A percentile compares a stretch with the other conserved stretches of the same genome.
Conservation (phyloP, 169 alveolate genomes). For the Plasmodium knowlesi region DNA sequence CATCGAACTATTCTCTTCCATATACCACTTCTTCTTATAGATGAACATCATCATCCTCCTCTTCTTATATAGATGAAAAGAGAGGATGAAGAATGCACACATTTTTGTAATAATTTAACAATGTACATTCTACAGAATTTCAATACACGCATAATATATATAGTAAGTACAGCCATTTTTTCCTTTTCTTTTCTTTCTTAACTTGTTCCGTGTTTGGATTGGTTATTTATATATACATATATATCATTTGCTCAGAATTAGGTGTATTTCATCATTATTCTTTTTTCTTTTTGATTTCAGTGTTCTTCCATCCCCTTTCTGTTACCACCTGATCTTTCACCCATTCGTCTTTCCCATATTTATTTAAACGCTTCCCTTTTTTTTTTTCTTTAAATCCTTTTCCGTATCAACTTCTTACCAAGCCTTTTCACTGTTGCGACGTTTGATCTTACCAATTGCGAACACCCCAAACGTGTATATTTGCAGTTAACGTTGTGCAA, state of each 20-base stretch:
- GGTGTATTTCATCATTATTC: conserved; percentile 7
- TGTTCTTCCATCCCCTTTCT: not conserved
- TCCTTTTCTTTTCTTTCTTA: not conserved
- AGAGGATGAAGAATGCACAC: no score
- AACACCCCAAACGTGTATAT: not conserved
- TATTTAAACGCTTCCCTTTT: not conserved
- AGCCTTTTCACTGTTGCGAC: not conserved
- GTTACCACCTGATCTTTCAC: not conserved
- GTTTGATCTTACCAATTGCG: not conserved
- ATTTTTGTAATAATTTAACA: no score
- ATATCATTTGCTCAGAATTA: not conserved
- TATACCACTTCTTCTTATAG: no score
- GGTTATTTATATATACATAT: not conserved
- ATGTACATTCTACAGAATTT: no score
- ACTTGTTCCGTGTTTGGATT: not conserved
- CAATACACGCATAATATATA: no score
- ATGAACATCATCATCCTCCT: no score
- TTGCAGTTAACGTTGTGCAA: conserved; percentile 5
- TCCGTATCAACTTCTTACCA: not conserved
- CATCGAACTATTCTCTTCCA: no score
- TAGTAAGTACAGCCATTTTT: no score
- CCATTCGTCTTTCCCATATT: not conserved
- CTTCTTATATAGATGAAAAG: no score
- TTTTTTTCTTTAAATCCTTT: not conserved
- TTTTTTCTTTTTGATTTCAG: not conserved